phyloP scores from a whole-genome alignment of 257 asterid genomes.

The Salvia miltiorrhiza region DNA sequence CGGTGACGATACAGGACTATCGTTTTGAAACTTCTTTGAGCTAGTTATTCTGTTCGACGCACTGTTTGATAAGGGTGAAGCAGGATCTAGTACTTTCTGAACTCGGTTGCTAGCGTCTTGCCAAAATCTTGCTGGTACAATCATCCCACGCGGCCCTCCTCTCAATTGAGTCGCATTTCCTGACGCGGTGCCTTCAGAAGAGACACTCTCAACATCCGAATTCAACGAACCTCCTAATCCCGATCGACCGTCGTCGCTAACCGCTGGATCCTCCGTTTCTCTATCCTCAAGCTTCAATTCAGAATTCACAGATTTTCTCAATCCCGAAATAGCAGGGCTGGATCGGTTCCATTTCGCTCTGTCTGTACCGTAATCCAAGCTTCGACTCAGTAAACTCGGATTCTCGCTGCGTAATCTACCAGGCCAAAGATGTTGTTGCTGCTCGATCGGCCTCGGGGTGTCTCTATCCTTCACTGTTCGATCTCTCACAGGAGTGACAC shows the following conservation, averaged over 20 bases:
- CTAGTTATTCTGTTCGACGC: slow-evolving; percentile 25
- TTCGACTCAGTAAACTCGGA: slow-evolving; percentile 50
- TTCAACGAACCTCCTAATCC: slow-evolving; percentile 32
- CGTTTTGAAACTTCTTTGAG: slow-evolving; percentile 41
- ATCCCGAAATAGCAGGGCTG: slow-evolving; percentile 25
- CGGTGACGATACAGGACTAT: slow-evolving; percentile 49
- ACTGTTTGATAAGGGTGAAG: slow-evolving; percentile 42
- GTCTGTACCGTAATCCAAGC: slow-evolving; percentile 60
- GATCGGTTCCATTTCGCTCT: slow-evolving; percentile 50
- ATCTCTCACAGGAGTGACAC: slow-evolving; percentile 54
- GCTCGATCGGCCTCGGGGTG: slow-evolving; percentile 56
- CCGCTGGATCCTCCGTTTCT: slow-evolving; percentile 28
- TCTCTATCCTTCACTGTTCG: slow-evolving; percentile 40
- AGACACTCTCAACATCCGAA: slow-evolving; percentile 66
- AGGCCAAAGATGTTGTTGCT: slow-evolving; percentile 71
- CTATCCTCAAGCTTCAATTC: slow-evolving; percentile 28
- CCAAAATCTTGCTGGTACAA: slow-evolving; percentile 60
- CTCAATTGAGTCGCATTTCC: slow-evolving; percentile 35
- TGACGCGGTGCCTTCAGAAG: slow-evolving; percentile 45
- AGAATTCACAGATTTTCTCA: slow-evolving; percentile 37
- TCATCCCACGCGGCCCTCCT: slow-evolving; percentile 48
- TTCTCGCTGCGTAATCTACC: slow-evolving; percentile 60
- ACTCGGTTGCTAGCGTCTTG: slow-evolving; percentile 43
- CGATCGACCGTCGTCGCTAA: slow-evolving; percentile 15
- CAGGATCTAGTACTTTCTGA: slow-evolving; percentile 39